Evolutionary conservation across 2,329 filamentous ascomycete species (phyloP), one percentile per base, ranked within the genome.

Genomic region (Ploettnerulaceae sp.): DNA sequence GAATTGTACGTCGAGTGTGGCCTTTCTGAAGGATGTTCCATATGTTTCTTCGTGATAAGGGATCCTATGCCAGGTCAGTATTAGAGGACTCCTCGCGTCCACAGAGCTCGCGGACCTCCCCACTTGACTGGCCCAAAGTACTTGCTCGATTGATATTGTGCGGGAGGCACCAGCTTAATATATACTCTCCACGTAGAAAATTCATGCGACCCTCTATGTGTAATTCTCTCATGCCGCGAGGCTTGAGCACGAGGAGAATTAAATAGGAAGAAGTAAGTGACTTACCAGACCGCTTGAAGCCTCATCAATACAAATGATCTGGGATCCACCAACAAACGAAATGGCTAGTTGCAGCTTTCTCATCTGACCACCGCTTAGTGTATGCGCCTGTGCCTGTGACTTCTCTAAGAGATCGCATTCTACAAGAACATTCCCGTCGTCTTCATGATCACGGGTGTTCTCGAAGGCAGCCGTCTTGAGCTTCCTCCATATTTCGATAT

Each of bases 1-100:
- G 66, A 56, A 83, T 77, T 0, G 79, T 82, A 24, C 81, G 67
- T 35, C 71, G 69, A 7, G 78, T 77, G 45, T 80, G 73, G 52
- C 82, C 79, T 4, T 77, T 74, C 11, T 83, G 67, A 6, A 85
- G 68, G 43, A 85, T 84, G 52, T 84, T 79, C 81, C 81, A 84
- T 28, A 84, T 81, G 64, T 82, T 84, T 28, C 80, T 66, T 48
- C 81, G 68, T 7, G 77, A 81, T 1, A 84, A 65, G 1, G 81
- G 80, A 60, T 84, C 81, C 48, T 56, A 15, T 24, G 4, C 15
- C n/a, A 15, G 12, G 28, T 53, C 26, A 55, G 47, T 28, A 38
- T 29, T 32, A 20, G 14, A n/a, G 9, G 21, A 9, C 17, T 11
- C 21, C 7, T 2, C 26, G 9, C 17, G 28, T n/a, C n/a, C n/a